Percentiles rank a stretch among this genome's conserved stretches.
Evolutionary conservation across 352 stramenopile species (phyloP).

Genomic region (Aphanomyces cochlioides): DNA sequence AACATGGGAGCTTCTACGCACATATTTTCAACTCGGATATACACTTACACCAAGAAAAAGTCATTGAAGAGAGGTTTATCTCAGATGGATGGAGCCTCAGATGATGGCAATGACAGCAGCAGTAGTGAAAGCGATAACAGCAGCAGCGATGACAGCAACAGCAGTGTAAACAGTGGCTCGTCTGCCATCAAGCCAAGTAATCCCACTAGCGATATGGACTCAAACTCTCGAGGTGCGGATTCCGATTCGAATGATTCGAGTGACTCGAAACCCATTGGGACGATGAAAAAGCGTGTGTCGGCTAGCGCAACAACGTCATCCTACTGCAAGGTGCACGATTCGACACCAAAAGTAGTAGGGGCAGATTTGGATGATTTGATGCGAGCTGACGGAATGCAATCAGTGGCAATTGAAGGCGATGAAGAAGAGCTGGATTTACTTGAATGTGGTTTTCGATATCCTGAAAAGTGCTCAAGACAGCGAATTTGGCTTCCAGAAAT

Average conservation of each 20-base stretch:
- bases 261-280: slow-evolving; percentile 32
- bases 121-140: slow-evolving; percentile 60
- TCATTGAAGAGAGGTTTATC: neutral
- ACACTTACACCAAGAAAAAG: neutral
- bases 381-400: slow-evolving; percentile 56
- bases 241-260: slow-evolving; percentile 37
- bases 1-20: no score
- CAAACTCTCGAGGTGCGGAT: neutral
- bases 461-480: slow-evolving; percentile 50
- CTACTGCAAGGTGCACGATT: slow-evolving; percentile 13
- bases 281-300: neutral
- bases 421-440: slow-evolving; percentile 69
- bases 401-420: slow-evolving; percentile 47
- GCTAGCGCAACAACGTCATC: neutral
- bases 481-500: slow-evolving; percentile 82
- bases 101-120: slow-evolving; percentile 43
- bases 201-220: neutral
- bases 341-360: slow-evolving; percentile 8
- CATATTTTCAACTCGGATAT: neutral
- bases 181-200: neutral
- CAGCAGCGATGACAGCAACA: slow-evolving; percentile 34
- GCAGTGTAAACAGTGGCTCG: neutral
- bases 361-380: slow-evolving; percentile 67
- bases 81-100: slow-evolving; percentile 31
- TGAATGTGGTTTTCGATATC: slow-evolving; percentile 76